phyloP scores from a whole-genome alignment of 176 grass and related monocot genomes.

The Leersia perrieri region DNA sequence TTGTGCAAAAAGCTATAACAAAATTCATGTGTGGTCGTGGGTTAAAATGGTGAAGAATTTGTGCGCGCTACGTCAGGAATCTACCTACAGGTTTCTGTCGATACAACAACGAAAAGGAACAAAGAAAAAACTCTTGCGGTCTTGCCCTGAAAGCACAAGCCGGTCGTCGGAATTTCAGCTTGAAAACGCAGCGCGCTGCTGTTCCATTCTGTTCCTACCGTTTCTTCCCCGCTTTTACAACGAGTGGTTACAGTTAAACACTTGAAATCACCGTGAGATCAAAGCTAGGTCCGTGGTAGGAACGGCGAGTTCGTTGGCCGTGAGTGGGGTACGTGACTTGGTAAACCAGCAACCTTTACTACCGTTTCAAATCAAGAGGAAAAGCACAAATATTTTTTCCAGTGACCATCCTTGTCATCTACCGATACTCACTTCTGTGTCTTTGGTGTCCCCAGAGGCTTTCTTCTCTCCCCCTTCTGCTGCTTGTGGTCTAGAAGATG shows the following conservation, averaged over 20 bases:
- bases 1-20: not conserved
- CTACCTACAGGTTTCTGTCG: conserved; percentile 1
- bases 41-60: conserved; percentile 10
- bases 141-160: not conserved
- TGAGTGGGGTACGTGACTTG: conserved; percentile 27
- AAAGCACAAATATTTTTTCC: not conserved
- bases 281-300: not conserved
- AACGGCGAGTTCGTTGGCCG: conserved; percentile 12
- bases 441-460: not conserved
- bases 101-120: no score
- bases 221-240: not conserved
- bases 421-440: not conserved
- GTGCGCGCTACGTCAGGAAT: conserved; percentile 21
- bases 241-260: not conserved
- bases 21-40: conserved; percentile 4
- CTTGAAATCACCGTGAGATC: not conserved
- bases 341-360: conserved; percentile 35
- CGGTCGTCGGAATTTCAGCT: not conserved
- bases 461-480: not conserved
- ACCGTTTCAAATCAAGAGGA: conserved; percentile 39
- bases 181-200: not conserved
- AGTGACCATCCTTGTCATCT: conserved; percentile 10
- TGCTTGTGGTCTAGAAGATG: conserved; percentile 13
- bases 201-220: not conserved
- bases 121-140: not conserved